These are phyloP conservation scores for Cytospora piceicola DNA, from an alignment of 2,329 filamentous ascomycete species.

Conservation along the genomic window DNA sequence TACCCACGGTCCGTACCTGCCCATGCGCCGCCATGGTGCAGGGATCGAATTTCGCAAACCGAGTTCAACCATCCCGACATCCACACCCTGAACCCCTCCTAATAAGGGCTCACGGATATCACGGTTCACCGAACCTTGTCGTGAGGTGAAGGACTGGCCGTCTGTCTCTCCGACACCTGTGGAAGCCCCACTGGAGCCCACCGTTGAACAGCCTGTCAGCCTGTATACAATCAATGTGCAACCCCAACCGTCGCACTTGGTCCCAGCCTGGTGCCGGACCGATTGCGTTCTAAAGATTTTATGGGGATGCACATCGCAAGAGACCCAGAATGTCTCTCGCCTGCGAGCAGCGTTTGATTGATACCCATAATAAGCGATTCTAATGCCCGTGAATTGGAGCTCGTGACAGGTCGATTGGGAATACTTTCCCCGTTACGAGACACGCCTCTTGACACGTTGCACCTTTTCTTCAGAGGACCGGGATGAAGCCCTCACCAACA, in stretches of 20 bases:
- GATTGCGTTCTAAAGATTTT: not conserved
- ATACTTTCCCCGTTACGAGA: constrained; percentile 12
- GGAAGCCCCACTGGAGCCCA: not conserved
- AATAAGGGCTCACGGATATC: not conserved
- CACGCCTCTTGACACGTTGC: constrained; percentile 26
- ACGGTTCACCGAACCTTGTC: not conserved
- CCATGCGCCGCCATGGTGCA: not conserved
- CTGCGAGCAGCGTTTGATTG: not conserved
- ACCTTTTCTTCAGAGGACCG: constrained; percentile 2
- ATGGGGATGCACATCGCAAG: too few species aligned
- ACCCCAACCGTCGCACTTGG: not conserved
- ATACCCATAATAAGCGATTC: not conserved
- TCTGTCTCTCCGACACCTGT: not conserved
- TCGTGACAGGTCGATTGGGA: not conserved
- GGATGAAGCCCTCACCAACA: not conserved
- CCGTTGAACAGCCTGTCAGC: not conserved
- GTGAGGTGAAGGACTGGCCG: too few species aligned
- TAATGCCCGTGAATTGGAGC: not conserved
- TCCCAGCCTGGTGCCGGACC: not conserved
- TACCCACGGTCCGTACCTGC: too few species aligned
- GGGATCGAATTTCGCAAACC: not conserved
- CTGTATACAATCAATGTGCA: too few species aligned
- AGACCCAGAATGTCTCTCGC: not conserved
- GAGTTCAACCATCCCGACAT: not conserved
- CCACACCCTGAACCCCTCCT: too few species aligned